A percentile compares a stretch with the other conserved stretches of the same genome.
phyloP scores from a whole-genome alignment of 495 filamentous ascomycete genomes.

The Trichoderma asperelloides region DNA sequence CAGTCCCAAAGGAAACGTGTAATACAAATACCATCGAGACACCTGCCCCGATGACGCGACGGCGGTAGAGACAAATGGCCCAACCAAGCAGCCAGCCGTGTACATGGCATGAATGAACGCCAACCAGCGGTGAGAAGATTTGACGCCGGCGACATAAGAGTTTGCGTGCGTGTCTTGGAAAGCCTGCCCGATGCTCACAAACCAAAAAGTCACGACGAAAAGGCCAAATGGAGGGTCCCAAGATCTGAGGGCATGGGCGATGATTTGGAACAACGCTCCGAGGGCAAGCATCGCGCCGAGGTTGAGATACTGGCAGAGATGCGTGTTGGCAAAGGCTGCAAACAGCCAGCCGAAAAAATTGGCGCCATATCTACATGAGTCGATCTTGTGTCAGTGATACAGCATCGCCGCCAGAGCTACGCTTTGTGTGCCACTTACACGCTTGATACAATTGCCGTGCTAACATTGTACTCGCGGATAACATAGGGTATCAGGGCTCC shows the following conservation, averaged over 20 bases:
- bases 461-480: conserved; percentile 37
- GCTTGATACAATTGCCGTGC: conserved; percentile 39
- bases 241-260: conserved; percentile 37
- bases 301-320: conserved; percentile 33
- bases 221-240: conserved; percentile 41
- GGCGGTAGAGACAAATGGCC: conserved; percentile 40
- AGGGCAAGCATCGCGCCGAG: conserved; percentile 40
- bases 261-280: conserved; percentile 38
- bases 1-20: conserved; percentile 33
- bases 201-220: conserved; percentile 39
- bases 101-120: conserved; percentile 50
- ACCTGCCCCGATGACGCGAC: conserved; percentile 27
- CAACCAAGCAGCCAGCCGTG: conserved; percentile 41
- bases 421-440: conserved; percentile 26
- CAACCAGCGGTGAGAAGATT: conserved; percentile 45
- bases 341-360: conserved; percentile 41
- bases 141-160: conserved; percentile 37
- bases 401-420: neutral
- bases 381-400: conserved; percentile 6
- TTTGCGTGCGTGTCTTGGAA: conserved; percentile 48
- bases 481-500: conserved; percentile 48
- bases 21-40: conserved; percentile 35
- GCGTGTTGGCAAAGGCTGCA: conserved; percentile 38
- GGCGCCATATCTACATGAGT: conserved; percentile 25
- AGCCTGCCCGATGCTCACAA: conserved; percentile 41